Base-by-base conservation (phyloP, 140 eudicot genomes). In the Stevia rebaudiana region DNA sequence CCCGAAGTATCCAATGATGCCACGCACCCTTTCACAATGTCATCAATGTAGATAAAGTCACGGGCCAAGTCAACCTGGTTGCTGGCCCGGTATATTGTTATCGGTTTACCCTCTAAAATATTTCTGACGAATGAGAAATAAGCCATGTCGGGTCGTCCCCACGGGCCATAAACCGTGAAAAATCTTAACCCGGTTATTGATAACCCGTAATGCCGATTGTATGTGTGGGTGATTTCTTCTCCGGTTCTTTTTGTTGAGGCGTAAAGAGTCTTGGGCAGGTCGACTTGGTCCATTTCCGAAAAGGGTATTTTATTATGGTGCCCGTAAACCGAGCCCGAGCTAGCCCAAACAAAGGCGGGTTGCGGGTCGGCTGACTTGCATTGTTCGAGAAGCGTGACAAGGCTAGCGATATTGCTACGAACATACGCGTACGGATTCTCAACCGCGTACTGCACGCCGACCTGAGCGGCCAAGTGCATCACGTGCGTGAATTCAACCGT, bases 81-180 rank as follows among this genome's bases (percentile, higher is more conserved):
- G 57, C 74, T 87, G 40, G 82, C 84, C 75, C 84, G 69, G 52
- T 79, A 87, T 4, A 84, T 52, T 31, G 95, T 87, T 15, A 87
- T 87, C 0, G 95, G 92, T 39, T 75, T 80, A 1, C 89, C 92
- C 6, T 69, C 67, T 12, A 87, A 50, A 25, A 87, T 87, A 40
- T 77, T 81, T 58, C 61, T 51, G 6, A 79, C 75, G 43, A 84
- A 84, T 1, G 83, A 79, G 23, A 87, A 84, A 61, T 87, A 87
- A 3, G 92, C 95, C 95, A 87, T 87, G 84, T 87, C 95, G 72
- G 95, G 95, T 6, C 95, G 37, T 8, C 92, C 95, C 95, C 95
- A 87, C 3, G 95, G 95, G 23, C 95, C 95, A 16, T 87, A 87
- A 30, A 87, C 95, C 9, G 95, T 87, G 61, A 73, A 73, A 43